phyloP scores from a whole-genome alignment of 2,329 filamentous ascomycete genomes.

The Aureobasidium sp. region DNA sequence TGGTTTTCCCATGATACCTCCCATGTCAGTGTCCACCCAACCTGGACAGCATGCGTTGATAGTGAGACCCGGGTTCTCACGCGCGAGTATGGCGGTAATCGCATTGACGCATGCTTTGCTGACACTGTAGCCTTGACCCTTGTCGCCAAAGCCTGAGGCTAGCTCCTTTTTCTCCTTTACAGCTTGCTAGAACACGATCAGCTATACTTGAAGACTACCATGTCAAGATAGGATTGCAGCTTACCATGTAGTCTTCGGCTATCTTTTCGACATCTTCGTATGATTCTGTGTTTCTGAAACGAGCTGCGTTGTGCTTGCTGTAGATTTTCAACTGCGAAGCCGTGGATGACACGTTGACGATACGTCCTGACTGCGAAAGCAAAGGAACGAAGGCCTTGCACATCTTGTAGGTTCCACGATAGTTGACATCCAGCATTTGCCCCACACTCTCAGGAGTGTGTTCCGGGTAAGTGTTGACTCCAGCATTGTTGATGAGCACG shows the following conservation, averaged over 20 bases:
- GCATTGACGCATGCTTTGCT: constrained; percentile 29
- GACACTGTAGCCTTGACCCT: constrained; percentile 25
- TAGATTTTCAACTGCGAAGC: constrained; percentile 25
- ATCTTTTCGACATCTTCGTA: constrained; percentile 23
- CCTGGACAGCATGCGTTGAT: constrained; percentile 33
- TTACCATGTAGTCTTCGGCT: constrained; percentile 23
- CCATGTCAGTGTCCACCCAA: constrained; percentile 31
- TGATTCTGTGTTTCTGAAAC: constrained; percentile 19
- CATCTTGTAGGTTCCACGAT: constrained; percentile 28
- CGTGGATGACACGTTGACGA: constrained; percentile 30
- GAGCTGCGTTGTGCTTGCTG: constrained; percentile 18
- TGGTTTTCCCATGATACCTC: constrained; percentile 23
- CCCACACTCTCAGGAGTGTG: constrained; percentile 22
- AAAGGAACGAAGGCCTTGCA: constrained; percentile 26
- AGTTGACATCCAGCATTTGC: constrained; percentile 28
- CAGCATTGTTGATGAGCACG: constrained; percentile 31
- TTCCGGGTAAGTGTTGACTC: constrained; percentile 24
- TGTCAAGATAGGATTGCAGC: background rate
- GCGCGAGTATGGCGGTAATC: constrained; percentile 25
- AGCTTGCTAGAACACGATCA: constrained; percentile 13
- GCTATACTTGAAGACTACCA: background rate
- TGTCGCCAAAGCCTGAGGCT: constrained; percentile 21
- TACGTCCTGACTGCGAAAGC: constrained; percentile 22
- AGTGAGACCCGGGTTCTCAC: constrained; percentile 21
- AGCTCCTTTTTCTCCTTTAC: constrained; percentile 19